Evolutionary conservation across 2,329 filamentous ascomycete species (phyloP).

Genomic region (Reticulascus tulasneorum): DNA sequence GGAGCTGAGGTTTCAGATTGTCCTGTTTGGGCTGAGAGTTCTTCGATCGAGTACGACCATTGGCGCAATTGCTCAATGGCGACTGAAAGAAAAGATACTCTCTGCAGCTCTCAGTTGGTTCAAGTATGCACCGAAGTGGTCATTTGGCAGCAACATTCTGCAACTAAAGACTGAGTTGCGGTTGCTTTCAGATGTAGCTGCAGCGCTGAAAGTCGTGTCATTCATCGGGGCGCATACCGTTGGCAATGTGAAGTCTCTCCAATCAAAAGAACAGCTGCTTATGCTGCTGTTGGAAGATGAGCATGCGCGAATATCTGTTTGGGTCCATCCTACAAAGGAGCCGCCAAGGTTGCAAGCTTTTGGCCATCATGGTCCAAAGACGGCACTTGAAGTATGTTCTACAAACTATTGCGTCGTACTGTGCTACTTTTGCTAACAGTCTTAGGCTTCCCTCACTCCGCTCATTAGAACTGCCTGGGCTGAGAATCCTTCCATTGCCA

Average conservation of each 20-base stretch:
- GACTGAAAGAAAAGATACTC: conserved; percentile 82
- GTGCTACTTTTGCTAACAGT: not conserved
- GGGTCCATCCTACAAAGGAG: conserved; percentile 74
- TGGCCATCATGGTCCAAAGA: conserved; percentile 9
- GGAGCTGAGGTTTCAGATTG: conserved; percentile 85
- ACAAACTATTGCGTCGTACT: not conserved
- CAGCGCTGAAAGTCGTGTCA: conserved; percentile 60
- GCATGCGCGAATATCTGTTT: conserved; percentile 76
- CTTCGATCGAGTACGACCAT: conserved; percentile 68
- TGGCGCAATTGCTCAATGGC: conserved; percentile 64
- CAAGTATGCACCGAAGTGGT: conserved; percentile 77
- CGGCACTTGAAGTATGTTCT: conserved; percentile 31
- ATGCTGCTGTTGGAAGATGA: conserved; percentile 79
- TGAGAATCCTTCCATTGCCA: conserved; percentile 80
- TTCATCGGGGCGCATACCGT: conserved; percentile 51
- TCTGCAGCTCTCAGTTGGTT: conserved; percentile 91
- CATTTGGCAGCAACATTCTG: conserved; percentile 88
- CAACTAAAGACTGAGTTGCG: conserved; percentile 92
- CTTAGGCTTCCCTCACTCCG: conserved; percentile 51
- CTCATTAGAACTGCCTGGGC: conserved; percentile 81
- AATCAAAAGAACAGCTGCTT: conserved; percentile 79
- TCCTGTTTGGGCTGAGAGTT: conserved; percentile 78
- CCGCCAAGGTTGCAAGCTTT: conserved; percentile 30
- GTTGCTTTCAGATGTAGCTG: conserved; percentile 70
- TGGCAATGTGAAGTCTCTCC: conserved; percentile 61